phyloP scores from a whole-genome alignment of 768 basidiomycete genomes.

The Psilocybe cubensis region DNA sequence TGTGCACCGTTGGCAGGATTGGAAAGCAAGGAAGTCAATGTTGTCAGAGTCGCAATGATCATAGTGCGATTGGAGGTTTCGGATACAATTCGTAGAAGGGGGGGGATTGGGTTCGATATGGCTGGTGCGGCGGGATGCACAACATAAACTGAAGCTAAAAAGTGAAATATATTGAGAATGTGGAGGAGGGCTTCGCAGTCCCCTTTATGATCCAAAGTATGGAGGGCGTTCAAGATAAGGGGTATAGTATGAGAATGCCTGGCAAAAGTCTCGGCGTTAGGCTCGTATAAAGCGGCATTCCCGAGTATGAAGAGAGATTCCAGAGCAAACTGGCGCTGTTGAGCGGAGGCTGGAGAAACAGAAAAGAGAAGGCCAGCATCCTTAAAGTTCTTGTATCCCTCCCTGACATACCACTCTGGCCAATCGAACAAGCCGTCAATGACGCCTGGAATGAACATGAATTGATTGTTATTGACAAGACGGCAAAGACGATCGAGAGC shows the following conservation, averaged over 20 bases:
- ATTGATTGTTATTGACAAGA: conserved; percentile 78
- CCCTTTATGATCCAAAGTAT: conserved; percentile 58
- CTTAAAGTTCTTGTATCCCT: conserved; percentile 53
- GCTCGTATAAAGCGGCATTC: conserved; percentile 77
- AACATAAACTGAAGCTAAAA: conserved; percentile 52
- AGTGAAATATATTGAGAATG: conserved; percentile 71
- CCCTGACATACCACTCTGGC: conserved; percentile 81
- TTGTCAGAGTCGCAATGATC: conserved; percentile 66
- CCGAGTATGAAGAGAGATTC: conserved; percentile 86
- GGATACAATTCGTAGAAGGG: conserved; percentile 58
- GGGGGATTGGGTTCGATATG: conserved; percentile 54
- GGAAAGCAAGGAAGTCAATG: conserved; percentile 64
- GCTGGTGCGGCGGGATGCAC: conserved; percentile 34
- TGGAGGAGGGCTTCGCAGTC: conserved; percentile 77
- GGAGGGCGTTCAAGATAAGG: conserved; percentile 67
- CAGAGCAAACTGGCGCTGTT: conserved; percentile 74
- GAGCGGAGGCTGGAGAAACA: conserved; percentile 48
- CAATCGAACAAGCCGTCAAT: conserved; percentile 85
- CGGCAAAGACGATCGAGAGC: conserved; percentile 86
- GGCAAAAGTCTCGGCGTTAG: conserved; percentile 65
- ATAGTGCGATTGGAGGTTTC: conserved; percentile 73
- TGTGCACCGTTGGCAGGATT: conserved; percentile 61
- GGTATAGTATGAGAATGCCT: conserved; percentile 63
- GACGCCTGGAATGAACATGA: conserved; percentile 80
- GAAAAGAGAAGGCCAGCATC: conserved; percentile 58